phyloP scores from a whole-genome alignment of 2,329 filamentous ascomycete species.

The Aspergillus fumigatiaffinis region DNA sequence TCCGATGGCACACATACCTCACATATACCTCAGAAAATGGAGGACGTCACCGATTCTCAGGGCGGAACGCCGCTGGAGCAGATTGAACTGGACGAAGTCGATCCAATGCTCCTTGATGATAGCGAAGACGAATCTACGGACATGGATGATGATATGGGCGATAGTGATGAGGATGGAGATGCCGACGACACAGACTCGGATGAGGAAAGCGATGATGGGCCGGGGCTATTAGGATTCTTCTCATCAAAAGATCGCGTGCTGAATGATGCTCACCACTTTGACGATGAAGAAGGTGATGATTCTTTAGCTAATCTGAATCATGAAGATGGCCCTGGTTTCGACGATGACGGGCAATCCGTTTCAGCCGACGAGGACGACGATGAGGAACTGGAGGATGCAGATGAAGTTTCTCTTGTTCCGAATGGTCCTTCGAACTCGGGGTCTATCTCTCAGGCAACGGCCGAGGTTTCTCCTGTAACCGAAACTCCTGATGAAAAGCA shows the following conservation, averaged over 20 bases:
- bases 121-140: constrained; percentile 46
- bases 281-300: constrained; percentile 32
- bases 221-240: constrained; percentile 46
- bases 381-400: constrained; percentile 26
- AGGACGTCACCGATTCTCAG: constrained; percentile 18
- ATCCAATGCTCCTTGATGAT: constrained; percentile 43
- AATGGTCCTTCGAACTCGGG: constrained; percentile 29
- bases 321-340: constrained; percentile 20
- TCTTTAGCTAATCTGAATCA: constrained; percentile 36
- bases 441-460: constrained; percentile 23
- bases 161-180: constrained; percentile 42
- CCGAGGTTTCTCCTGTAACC: constrained; percentile 24
- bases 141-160: constrained; percentile 47
- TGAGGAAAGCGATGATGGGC: constrained; percentile 38
- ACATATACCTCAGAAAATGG: constrained; percentile 15
- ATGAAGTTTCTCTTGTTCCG: constrained; percentile 35
- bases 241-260: constrained; percentile 37
- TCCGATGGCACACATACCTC: constrained; percentile 17
- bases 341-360: constrained; percentile 23
- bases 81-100: constrained; percentile 40
- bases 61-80: constrained; percentile 23
- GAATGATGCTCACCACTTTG: constrained; percentile 10
- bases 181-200: constrained; percentile 51
- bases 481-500: constrained; percentile 9
- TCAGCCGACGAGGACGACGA: constrained; percentile 25